phyloP scores from a whole-genome alignment of 129 eudicot species.

The Tagetes patula region DNA sequence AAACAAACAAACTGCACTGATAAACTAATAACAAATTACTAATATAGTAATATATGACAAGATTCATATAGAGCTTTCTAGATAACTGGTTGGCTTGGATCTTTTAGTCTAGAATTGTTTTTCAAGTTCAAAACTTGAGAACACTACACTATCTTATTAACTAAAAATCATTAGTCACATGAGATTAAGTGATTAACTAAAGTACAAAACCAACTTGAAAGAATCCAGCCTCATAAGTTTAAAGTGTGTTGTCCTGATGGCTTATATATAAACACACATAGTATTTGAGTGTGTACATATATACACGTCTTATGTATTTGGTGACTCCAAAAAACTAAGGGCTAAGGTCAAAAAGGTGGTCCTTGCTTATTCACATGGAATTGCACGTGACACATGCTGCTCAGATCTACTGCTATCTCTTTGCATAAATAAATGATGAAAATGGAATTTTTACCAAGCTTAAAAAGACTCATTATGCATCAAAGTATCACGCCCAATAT shows the following conservation, averaged over 20 bases:
- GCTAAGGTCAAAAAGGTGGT: neutral
- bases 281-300: slow-evolving; percentile 12
- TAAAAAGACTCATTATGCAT: neutral
- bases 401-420: neutral
- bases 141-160: neutral
- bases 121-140: slow-evolving; percentile 1
- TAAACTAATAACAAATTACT: neutral
- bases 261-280: slow-evolving; percentile 18
- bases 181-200: neutral
- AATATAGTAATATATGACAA: neutral
- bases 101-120: slow-evolving; percentile 6
- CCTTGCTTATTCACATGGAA: no score
- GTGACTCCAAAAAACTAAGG: slow-evolving; percentile 6
- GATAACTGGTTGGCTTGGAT: slow-evolving; percentile 6
- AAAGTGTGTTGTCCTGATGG: neutral
- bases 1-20: neutral
- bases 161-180: slow-evolving; percentile 5
- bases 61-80: neutral
- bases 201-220: slow-evolving; percentile 14
- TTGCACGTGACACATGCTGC: no score
- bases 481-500: neutral
- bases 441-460: neutral
- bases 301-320: slow-evolving; percentile 9
- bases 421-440: neutral
- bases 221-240: slow-evolving; percentile 10